Evolutionary conservation across 1,284 basidiomycete species (phyloP).

Genomic region (Cutaneotrichosporon sp.): DNA sequence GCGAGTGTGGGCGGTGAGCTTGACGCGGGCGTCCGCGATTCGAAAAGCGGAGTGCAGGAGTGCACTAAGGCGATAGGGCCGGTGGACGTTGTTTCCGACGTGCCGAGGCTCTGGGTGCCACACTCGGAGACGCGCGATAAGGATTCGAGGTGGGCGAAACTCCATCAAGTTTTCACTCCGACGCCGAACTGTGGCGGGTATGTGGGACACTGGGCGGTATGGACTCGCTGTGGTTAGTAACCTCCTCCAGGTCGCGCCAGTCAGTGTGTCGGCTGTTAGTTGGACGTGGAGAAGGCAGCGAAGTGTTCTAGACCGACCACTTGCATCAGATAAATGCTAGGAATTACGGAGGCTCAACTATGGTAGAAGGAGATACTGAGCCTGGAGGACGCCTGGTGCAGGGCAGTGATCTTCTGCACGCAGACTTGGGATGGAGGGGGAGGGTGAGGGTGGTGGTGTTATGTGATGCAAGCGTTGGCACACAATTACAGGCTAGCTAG

Average conservation of each 20-base stretch:
- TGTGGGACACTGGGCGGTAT: no score
- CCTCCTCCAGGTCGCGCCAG: no score
- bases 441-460: slow-evolving; percentile 8
- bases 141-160: neutral
- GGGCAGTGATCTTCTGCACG: slow-evolving; percentile 16
- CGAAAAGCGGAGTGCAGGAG: no score
- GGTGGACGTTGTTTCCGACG: no score
- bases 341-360: slow-evolving; percentile 25
- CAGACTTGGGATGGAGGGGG: slow-evolving; percentile 8
- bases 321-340: slow-evolving; percentile 31
- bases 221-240: no score
- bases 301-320: slow-evolving; percentile 25
- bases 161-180: neutral
- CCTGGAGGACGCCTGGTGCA: slow-evolving; percentile 22
- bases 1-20: no score
- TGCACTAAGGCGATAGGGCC: no score
- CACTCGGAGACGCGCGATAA: no score
- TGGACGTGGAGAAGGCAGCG: no score
- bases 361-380: slow-evolving; percentile 15
- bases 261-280: no score
- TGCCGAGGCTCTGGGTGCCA: no score
- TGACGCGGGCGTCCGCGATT: neutral
- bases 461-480: slow-evolving; percentile 30
- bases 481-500: slow-evolving; percentile 31
- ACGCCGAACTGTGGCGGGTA: neutral